These are phyloP conservation scores for Mediolabrus comicus DNA, from an alignment of 108 stramenopile species.

Conservation along the genomic window DNA sequence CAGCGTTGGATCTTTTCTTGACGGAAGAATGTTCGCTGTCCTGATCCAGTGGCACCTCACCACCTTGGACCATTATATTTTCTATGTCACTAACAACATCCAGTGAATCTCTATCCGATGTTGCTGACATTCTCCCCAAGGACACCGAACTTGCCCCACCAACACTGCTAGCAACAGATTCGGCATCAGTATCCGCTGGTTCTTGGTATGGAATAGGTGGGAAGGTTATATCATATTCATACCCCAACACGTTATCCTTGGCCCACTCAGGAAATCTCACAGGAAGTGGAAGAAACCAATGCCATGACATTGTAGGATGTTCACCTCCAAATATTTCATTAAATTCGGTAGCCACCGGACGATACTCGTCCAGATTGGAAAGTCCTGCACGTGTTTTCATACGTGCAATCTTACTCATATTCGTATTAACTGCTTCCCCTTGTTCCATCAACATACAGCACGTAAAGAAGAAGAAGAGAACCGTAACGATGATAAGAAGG, in stretches of 20 bases:
- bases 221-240: conserved; percentile 66
- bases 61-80: background rate
- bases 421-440: conserved; percentile 82
- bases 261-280: conserved; percentile 76
- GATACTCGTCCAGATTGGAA: conserved; percentile 54
- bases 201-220: conserved; percentile 55
- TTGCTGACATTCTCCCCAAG: background rate
- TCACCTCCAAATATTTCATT: conserved; percentile 94
- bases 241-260: conserved; percentile 75
- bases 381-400: conserved; percentile 83
- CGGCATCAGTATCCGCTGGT: conserved; percentile 24
- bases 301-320: conserved; percentile 63
- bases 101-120: background rate
- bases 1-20: background rate
- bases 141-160: background rate
- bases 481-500: conserved; percentile 46
- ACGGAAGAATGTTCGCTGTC: background rate
- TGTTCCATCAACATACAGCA: conserved; percentile 95
- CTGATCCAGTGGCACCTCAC: background rate
- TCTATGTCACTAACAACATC: background rate
- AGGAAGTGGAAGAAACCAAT: conserved; percentile 71
- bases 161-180: conserved; percentile 12
- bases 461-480: conserved; percentile 94
- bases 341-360: conserved; percentile 76
- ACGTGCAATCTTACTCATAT: conserved; percentile 91